A percentile compares a stretch with the other conserved stretches of the same genome.
Conservation (phyloP, 805 yeast genomes). For the Barnettozyma californica region DNA sequence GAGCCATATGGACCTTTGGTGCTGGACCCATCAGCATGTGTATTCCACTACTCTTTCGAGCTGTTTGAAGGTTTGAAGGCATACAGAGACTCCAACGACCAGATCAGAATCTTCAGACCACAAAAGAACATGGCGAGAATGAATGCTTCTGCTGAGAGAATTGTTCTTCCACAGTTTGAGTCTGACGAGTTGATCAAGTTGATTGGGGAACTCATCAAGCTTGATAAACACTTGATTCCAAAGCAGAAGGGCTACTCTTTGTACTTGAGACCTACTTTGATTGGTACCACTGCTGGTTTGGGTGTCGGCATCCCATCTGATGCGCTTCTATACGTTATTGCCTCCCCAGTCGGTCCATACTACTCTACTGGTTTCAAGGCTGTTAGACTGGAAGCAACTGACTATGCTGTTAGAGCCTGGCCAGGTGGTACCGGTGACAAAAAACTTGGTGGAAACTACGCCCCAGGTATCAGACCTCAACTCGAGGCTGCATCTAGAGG, state of each 20-base stretch:
- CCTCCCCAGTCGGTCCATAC: constrained; percentile 97
- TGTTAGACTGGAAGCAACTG: constrained; percentile 89
- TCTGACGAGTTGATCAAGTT: constrained; percentile 68
- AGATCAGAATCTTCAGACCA: constrained; percentile 82
- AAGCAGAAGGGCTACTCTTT: constrained; percentile 82
- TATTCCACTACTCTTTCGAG: constrained; percentile 92
- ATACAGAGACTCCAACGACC: constrained; percentile 57
- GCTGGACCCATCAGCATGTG: constrained; percentile 85
- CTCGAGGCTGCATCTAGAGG: constrained; percentile 87
- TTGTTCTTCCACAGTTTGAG: constrained; percentile 85
- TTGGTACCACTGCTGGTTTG: constrained; percentile 84
- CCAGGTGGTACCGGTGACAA: constrained; percentile 98
- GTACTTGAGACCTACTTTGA: constrained; percentile 91
- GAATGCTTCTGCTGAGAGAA: constrained; percentile 84
- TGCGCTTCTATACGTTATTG: constrained; percentile 81
- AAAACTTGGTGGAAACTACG: constrained; percentile 96
- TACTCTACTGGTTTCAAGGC: constrained; percentile 95
- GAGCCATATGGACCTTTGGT: constrained; percentile 73
- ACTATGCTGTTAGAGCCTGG: constrained; percentile 97
- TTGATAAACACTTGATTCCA: constrained; percentile 80
- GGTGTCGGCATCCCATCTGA: constrained; percentile 82
- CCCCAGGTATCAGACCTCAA: constrained; percentile 92
- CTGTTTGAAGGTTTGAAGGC: constrained; percentile 96
- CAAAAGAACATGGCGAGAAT: constrained; percentile 88
- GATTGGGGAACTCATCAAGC: constrained; percentile 67